Percentiles rank a stretch among this genome's conserved stretches.
Conservation (phyloP, 768 basidiomycete species). For the Lactarius indigo region DNA sequence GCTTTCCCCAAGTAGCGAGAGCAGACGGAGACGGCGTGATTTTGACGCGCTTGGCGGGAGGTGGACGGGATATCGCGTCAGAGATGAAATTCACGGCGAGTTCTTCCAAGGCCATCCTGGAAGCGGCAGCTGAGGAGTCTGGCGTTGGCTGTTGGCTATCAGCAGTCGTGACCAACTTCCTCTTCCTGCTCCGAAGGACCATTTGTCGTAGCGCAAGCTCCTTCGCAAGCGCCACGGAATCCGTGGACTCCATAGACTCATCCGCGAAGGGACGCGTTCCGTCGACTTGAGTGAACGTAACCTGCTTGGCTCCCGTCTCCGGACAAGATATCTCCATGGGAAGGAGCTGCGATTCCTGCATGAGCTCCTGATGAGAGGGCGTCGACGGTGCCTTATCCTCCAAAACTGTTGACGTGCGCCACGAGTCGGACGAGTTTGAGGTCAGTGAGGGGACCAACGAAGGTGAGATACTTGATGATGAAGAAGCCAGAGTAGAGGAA, state of each 20-base stretch:
- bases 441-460: not conserved
- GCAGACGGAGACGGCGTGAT: constrained; percentile 22
- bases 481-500: not conserved
- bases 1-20: constrained; percentile 43
- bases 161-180: constrained; percentile 25
- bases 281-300: not conserved
- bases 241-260: not conserved
- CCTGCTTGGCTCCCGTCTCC: not conserved
- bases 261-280: not conserved
- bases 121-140: constrained; percentile 17
- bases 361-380: not conserved
- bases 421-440: not conserved
- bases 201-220: constrained; percentile 36
- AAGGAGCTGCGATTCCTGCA: not conserved
- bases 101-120: constrained; percentile 7
- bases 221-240: constrained; percentile 36
- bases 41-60: constrained; percentile 23
- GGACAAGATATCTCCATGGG: not conserved
- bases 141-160: constrained; percentile 39
- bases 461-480: not conserved
- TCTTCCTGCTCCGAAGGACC: constrained; percentile 37
- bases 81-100: constrained; percentile 17
- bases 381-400: not conserved
- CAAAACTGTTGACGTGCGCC: not conserved
- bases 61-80: constrained; percentile 18